Evolutionary conservation across 2,329 filamentous ascomycete species (phyloP).

Genomic region (Lanzia echinophila): DNA sequence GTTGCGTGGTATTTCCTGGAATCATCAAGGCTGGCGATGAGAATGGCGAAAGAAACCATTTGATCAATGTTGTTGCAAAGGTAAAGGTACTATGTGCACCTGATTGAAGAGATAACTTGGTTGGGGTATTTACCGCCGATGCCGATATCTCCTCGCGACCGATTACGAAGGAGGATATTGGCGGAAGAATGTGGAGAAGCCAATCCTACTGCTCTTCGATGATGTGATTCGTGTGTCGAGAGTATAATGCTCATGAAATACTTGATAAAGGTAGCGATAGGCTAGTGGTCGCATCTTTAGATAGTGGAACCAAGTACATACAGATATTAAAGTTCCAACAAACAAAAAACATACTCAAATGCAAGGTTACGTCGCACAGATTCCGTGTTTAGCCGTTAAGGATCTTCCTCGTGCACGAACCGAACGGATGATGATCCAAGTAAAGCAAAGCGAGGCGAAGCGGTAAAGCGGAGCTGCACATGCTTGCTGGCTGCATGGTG

Average conservation of each 20-base stretch:
- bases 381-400: not conserved
- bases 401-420: not conserved
- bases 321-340: not conserved
- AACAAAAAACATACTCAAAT: too few relatives aligned
- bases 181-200: not conserved
- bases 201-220: too few relatives aligned
- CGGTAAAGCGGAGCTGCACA: too few relatives aligned
- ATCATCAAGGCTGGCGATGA: conserved; percentile 60
- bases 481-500: too few relatives aligned
- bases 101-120: conserved; percentile 18
- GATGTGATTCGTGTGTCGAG: too few relatives aligned
- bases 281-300: too few relatives aligned
- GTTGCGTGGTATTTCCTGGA: conserved; percentile 58
- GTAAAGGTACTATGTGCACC: conserved; percentile 53
- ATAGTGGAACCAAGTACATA: not conserved
- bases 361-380: not conserved
- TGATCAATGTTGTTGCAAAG: conserved; percentile 58
- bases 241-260: too few relatives aligned
- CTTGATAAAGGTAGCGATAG: too few relatives aligned
- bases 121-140: not conserved
- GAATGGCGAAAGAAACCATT: conserved; percentile 53
- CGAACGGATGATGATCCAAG: too few relatives aligned
- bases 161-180: not conserved
- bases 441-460: too few relatives aligned
- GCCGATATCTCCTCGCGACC: not conserved